phyloP scores from a whole-genome alignment of 2,329 filamentous ascomycete species.

The Colletotrichum musae region DNA sequence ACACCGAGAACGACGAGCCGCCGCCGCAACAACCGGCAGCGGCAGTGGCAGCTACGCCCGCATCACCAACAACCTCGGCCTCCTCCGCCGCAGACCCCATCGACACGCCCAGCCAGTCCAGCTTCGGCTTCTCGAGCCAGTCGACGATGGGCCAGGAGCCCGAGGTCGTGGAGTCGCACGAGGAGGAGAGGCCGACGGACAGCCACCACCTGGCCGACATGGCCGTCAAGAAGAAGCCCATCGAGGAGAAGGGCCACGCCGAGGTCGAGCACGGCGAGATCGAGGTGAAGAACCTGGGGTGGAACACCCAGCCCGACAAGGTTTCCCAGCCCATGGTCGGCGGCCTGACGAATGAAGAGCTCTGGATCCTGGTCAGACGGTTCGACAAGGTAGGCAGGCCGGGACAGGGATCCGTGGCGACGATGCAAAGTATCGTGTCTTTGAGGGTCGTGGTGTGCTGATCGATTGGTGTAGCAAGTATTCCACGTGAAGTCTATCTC shows the following conservation, averaged over 20 bases:
- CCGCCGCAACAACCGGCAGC: not conserved
- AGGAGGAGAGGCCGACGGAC: conserved; percentile 50
- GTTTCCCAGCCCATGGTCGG: conserved; percentile 74
- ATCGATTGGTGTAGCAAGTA: conserved; percentile 63
- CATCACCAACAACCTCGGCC: not conserved
- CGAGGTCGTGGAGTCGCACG: conserved; percentile 46
- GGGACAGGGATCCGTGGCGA: not conserved
- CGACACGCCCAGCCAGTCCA: conserved; percentile 21
- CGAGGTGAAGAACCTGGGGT: conserved; percentile 78
- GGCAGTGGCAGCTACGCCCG: not conserved
- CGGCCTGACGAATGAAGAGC: conserved; percentile 78
- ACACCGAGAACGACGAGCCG: not conserved
- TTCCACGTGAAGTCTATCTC: conserved; percentile 78
- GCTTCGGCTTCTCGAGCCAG: conserved; percentile 30
- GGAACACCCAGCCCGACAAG: conserved; percentile 72
- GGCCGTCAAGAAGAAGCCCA: conserved; percentile 41
- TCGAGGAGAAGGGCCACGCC: conserved; percentile 60
- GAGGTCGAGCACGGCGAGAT: conserved; percentile 64
- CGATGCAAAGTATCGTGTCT: conserved; percentile 34
- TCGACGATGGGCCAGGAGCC: conserved; percentile 45
- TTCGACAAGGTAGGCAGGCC: conserved; percentile 72
- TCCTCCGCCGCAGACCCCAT: not conserved
- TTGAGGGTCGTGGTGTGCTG: conserved; percentile 5
- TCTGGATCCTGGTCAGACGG: conserved; percentile 79
- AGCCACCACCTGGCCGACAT: conserved; percentile 56